phyloP scores from a whole-genome alignment of 164 flowering plant species.

The Magnolia changhungtana region DNA sequence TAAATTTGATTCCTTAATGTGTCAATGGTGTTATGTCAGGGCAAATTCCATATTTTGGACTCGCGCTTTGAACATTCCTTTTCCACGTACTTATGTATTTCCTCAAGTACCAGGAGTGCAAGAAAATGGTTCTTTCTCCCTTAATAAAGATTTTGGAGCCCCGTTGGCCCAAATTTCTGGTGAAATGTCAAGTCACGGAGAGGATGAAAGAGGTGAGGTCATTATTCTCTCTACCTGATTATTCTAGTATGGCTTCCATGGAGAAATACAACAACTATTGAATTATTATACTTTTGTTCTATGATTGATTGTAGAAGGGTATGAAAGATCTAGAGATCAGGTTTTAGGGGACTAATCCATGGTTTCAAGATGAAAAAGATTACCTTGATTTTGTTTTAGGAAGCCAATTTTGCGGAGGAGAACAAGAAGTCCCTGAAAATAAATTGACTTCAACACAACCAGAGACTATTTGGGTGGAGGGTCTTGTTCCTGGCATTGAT shows the following conservation, averaged over 20 bases:
- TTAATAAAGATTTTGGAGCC: conserved; percentile 18
- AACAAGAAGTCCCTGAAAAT: conserved; percentile 20
- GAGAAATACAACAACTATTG: too few species aligned
- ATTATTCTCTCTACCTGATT: background rate
- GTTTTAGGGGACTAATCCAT: background rate
- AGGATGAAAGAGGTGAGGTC: conserved; percentile 35
- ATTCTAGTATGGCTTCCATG: background rate
- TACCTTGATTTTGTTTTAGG: conserved; percentile 12
- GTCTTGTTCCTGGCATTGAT: conserved; percentile 96
- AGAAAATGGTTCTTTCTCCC: conserved; percentile 17
- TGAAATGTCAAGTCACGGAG: conserved; percentile 19
- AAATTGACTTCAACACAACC: conserved; percentile 28
- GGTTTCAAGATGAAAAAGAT: background rate
- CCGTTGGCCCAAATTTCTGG: conserved; percentile 21
- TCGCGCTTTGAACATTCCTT: conserved; percentile 87
- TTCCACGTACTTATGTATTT: conserved; percentile 77
- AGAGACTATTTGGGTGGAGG: conserved; percentile 89
- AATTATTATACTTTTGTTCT: background rate
- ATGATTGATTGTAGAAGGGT: conserved; percentile 4
- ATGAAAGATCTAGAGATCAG: background rate
- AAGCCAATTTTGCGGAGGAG: conserved; percentile 12
- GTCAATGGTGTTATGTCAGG: conserved; percentile 39
- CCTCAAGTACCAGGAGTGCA: conserved; percentile 42
- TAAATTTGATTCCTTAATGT: background rate
- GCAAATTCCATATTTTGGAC: conserved; percentile 96